Base-by-base conservation (phyloP, 2,329 filamentous ascomycete genomes). In the Cladosporium velox region DNA sequence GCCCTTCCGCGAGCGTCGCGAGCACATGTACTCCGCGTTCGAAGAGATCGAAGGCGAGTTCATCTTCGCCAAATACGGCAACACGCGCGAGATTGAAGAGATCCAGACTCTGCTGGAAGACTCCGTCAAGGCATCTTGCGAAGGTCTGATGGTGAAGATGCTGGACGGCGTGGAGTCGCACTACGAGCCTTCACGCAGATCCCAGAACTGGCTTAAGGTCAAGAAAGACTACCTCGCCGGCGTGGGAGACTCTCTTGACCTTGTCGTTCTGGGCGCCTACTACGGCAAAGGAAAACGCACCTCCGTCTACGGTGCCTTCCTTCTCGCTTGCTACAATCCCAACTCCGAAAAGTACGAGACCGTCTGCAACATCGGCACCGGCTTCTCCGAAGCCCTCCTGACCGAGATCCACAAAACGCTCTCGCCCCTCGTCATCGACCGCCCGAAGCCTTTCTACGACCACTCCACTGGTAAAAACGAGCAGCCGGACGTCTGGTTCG, bases 121-220 rank as follows among this genome's bases (percentile, higher is more conserved):
- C 67, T 95, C 91, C 73, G 91, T 99, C 70, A 97, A 97, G 78
- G 92, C 93, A 2, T 96, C 92, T 0, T 99, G 95, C 75, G 95
- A 99, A 82, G 95, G 95, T 12, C 83, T 99, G 63, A 99, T 99
- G 95, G 95, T 99, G 15, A 99, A 99, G 83, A 99, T 99, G 95
- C 81, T 99, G 67, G 94, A 98, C 77, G 95, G 94, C 0, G 83
- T 87, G 7, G 94, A 97, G 79, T 96, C 92, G 72, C 92, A 91
- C 72, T 99, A 99, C 76, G 94, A 98, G 79, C 95, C 95, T 24
- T 96, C 92, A 74, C 97, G 96, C 77, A 90, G 95, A 70, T 96
- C 92, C 79, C 91, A 95, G 67, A 99, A 99, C 76, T 99, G 95
- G 95, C 90, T 99, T 70, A 99, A 99, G 85, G 81, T 98, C 79